Percentiles rank a stretch among this genome's conserved stretches.
Conservation (phyloP, 768 basidiomycete species). For the Tulasnella sp. region DNA sequence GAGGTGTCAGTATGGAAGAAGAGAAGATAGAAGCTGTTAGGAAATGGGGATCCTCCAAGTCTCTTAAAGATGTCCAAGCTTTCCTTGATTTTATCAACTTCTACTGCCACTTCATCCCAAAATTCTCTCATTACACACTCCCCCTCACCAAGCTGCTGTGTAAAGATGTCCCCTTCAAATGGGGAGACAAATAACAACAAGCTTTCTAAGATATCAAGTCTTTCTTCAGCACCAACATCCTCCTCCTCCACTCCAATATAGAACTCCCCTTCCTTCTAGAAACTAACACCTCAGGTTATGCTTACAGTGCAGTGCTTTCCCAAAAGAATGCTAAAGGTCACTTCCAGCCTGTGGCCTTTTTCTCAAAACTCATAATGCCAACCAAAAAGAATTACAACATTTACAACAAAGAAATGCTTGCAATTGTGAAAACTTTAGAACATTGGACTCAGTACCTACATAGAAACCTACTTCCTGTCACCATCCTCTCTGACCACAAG, state of each 20-base stretch:
- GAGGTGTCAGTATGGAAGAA: not conserved
- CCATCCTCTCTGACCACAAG: too few species aligned
- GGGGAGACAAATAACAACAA: too few species aligned
- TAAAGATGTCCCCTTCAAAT: not conserved
- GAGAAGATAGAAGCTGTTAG: not conserved
- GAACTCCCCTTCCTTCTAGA: not conserved
- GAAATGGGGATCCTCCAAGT: not conserved
- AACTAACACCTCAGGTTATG: not conserved
- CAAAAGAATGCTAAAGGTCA: not conserved
- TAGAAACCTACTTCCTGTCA: not conserved
- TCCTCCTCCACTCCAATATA: not conserved
- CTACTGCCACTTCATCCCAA: not conserved
- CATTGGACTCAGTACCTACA: not conserved
- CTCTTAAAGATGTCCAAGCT: not conserved
- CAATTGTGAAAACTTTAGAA: slow-evolving; percentile 19
- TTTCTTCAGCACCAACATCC: not conserved
- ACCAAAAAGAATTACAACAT: slow-evolving; percentile 20
- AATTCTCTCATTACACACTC: not conserved
- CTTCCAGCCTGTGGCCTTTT: not conserved
- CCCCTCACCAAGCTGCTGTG: too few species aligned
- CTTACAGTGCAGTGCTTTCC: not conserved
- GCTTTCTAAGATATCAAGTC: too few species aligned
- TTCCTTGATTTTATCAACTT: not conserved
- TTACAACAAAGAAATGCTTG: slow-evolving; percentile 26
- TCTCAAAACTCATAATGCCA: not conserved